A percentile compares a stretch with the other conserved stretches of the same genome.
These are phyloP conservation scores for Alectoria sarmentosa DNA, from an alignment of 495 filamentous ascomycete genomes.

Conservation along the genomic window DNA sequence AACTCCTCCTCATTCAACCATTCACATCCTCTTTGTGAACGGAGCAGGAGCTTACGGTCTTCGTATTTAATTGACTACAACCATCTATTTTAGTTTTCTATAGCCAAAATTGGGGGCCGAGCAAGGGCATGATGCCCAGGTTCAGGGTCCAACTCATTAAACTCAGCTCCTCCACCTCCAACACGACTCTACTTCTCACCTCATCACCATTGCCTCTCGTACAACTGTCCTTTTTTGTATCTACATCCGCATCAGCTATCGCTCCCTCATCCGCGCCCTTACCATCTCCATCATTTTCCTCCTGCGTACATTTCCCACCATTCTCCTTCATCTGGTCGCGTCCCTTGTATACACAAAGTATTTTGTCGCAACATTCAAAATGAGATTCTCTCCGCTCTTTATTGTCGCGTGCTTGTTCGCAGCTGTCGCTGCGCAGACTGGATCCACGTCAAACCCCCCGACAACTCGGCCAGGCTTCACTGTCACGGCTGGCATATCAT, in stretches of 20 bases:
- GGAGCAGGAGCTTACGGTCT: not conserved
- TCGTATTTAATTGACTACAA: not conserved
- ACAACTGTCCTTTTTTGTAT: not conserved
- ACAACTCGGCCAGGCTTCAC: constrained; percentile 41
- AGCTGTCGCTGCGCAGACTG: constrained; percentile 30
- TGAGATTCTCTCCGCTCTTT: constrained; percentile 37
- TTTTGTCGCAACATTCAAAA: constrained; percentile 29
- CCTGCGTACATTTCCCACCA: not conserved
- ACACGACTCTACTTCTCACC: not conserved
- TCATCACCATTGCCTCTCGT: not conserved
- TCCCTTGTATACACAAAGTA: not conserved
- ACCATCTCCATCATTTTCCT: not conserved
- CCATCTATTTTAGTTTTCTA: not conserved
- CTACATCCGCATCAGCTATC: not conserved
- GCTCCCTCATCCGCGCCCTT: not conserved
- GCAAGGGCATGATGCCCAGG: not conserved
- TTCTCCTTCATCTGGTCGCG: not conserved
- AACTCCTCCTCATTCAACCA: not conserved
- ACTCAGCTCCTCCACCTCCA: not conserved
- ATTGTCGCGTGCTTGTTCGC: constrained; percentile 36
- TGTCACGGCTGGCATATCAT: constrained; percentile 44
- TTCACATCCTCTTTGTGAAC: not conserved
- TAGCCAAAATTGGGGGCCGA: not conserved
- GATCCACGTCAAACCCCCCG: constrained; percentile 45
- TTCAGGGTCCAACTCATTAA: constrained; percentile 3